These are phyloP conservation scores for Fabrea salina DNA, from an alignment of 169 alveolate genomes.

Conservation along the genomic window DNA sequence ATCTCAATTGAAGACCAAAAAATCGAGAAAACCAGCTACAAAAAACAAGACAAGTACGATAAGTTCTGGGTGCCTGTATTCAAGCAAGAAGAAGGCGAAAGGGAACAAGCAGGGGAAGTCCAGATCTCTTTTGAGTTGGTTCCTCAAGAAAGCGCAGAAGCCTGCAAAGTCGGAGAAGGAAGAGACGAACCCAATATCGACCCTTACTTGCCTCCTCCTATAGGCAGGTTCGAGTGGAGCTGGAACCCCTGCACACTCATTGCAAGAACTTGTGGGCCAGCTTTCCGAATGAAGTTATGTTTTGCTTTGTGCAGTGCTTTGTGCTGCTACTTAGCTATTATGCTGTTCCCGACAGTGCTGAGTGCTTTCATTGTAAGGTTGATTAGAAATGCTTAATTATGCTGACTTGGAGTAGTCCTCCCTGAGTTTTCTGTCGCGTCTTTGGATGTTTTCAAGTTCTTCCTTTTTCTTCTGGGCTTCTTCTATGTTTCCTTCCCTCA, in stretches of 20 bases:
- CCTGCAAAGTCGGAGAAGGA: constrained; percentile 69
- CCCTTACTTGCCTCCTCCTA: constrained; percentile 76
- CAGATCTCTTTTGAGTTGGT: constrained; percentile 57
- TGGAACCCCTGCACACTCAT: constrained; percentile 63
- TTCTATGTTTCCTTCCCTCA: constrained; percentile 52
- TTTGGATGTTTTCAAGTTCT: constrained; percentile 62
- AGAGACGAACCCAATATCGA: constrained; percentile 76
- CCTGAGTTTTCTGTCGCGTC: constrained; percentile 74
- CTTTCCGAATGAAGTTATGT: constrained; percentile 35
- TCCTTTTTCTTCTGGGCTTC: constrained; percentile 74
- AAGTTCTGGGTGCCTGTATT: constrained; percentile 62
- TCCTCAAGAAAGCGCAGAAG: constrained; percentile 64
- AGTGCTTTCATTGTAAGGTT: no score
- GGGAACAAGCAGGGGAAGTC: constrained; percentile 56
- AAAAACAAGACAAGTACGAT: no score
- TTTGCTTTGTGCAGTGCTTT: constrained; percentile 39
- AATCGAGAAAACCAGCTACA: no score
- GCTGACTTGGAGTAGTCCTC: no score
- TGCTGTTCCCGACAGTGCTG: background rate
- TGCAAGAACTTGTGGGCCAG: constrained; percentile 31
- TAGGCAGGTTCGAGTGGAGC: constrained; percentile 66
- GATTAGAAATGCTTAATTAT: no score
- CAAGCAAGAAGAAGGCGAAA: constrained; percentile 45
- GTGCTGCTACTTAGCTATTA: constrained; percentile 21
- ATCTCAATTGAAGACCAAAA: constrained; percentile 28